phyloP scores from a whole-genome alignment of 2,329 filamentous ascomycete genomes.

The Fusarium chlamydosporum region DNA sequence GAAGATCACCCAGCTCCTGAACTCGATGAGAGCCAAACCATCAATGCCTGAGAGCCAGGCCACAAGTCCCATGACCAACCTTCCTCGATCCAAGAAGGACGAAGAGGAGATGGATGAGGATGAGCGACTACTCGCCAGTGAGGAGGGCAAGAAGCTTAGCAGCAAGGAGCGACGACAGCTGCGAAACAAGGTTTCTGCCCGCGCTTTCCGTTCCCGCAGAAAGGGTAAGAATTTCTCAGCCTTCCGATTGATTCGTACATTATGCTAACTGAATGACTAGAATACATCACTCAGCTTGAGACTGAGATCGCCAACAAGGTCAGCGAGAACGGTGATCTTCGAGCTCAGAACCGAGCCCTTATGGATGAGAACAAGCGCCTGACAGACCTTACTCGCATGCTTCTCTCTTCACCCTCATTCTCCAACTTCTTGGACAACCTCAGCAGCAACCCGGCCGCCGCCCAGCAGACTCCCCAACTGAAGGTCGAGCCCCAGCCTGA shows the following conservation, averaged over 20 bases:
- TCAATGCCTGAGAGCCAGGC: constrained; percentile 62
- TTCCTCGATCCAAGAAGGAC: constrained; percentile 86
- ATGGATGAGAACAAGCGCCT: constrained; percentile 88
- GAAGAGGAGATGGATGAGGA: constrained; percentile 99
- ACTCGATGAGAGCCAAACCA: constrained; percentile 88
- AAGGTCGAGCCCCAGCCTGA: constrained; percentile 61
- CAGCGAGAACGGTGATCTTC: constrained; percentile 85
- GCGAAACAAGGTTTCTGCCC: constrained; percentile 98
- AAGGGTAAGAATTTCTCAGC: constrained; percentile 79
- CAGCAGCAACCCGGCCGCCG: constrained; percentile 68
- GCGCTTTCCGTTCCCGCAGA: constrained; percentile 96
- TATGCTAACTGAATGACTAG: constrained; percentile 62
- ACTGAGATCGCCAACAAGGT: constrained; percentile 86
- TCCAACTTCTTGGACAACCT: constrained; percentile 82
- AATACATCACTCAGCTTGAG: constrained; percentile 97
- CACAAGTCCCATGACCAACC: constrained; percentile 71
- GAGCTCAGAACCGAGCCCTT: constrained; percentile 83
- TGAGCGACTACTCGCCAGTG: constrained; percentile 91
- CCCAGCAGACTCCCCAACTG: constrained; percentile 57
- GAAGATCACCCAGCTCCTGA: constrained; percentile 92
- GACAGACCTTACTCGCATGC: constrained; percentile 83
- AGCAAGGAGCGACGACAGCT: constrained; percentile 97
- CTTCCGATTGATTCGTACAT: neutral
- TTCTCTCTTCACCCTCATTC: constrained; percentile 85
- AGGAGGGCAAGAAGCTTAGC: constrained; percentile 98